These are phyloP conservation scores for Solanum phureja DNA, from an alignment of 257 asterid genomes.

Conservation along the genomic window DNA sequence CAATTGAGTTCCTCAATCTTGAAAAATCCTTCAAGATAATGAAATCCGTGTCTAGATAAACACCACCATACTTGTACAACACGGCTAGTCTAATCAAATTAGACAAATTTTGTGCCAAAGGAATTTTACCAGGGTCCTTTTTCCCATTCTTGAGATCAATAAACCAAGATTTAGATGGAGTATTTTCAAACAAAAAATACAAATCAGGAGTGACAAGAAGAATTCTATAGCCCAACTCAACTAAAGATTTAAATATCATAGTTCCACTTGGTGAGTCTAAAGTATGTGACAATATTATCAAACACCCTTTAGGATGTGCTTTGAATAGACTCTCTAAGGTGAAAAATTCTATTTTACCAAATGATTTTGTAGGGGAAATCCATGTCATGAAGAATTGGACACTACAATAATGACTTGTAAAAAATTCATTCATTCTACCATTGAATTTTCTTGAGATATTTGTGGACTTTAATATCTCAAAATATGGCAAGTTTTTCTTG, in stretches of 20 bases:
- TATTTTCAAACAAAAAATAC: conserved; percentile 22
- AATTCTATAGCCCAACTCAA: conserved; percentile 27
- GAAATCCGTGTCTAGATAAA: conserved; percentile 58
- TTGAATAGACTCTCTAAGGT: conserved; percentile 44
- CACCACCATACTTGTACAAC: conserved; percentile 57
- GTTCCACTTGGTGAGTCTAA: conserved; percentile 43
- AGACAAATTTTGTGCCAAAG: conserved; percentile 54
- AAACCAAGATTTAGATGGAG: conserved; percentile 49
- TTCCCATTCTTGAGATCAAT: conserved; percentile 34
- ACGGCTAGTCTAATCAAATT: conserved; percentile 56
- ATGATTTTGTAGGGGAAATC: conserved; percentile 11
- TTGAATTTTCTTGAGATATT: neutral
- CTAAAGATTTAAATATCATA: conserved; percentile 28
- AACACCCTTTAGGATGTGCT: conserved; percentile 37
- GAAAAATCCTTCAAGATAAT: conserved; percentile 48
- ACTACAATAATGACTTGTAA: neutral
- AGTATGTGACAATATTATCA: conserved; percentile 40
- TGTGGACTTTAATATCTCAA: conserved; percentile 1
- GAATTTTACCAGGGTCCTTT: conserved; percentile 42
- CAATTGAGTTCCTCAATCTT: conserved; percentile 40
- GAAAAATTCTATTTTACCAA: conserved; percentile 31
- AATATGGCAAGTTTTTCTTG: neutral
- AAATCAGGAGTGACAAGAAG: conserved; percentile 32
- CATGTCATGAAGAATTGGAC: conserved; percentile 18
- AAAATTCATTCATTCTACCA: neutral